These are phyloP conservation scores for Amylostereum areolatum DNA, from an alignment of 1,284 basidiomycete genomes.

Conservation along the genomic window DNA sequence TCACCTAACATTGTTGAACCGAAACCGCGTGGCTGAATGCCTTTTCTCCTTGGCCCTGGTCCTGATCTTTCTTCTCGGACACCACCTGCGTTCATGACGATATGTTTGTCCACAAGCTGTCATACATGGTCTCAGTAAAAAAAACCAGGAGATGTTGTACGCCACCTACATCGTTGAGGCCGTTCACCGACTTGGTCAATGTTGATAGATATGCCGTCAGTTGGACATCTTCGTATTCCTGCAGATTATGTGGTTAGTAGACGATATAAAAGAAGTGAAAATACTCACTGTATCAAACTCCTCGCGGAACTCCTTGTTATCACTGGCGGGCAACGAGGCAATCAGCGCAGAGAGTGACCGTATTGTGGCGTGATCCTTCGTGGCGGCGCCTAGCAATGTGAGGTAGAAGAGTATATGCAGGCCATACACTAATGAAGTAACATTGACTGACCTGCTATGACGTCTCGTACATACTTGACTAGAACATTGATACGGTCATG, in stretches of 20 bases:
- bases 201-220: conserved; percentile 85
- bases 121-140: neutral
- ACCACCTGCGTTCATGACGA: conserved; percentile 23
- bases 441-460: conserved; percentile 56
- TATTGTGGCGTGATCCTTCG: conserved; percentile 74
- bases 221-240: conserved; percentile 97
- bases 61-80: conserved; percentile 23
- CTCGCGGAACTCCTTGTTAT: conserved; percentile 70
- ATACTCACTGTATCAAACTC: conserved; percentile 78
- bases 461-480: conserved; percentile 75
- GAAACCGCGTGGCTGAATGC: conserved; percentile 10
- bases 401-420: neutral
- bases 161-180: conserved; percentile 78
- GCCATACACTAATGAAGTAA: neutral
- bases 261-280: conserved; percentile 4
- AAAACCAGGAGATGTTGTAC: neutral
- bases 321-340: conserved; percentile 81
- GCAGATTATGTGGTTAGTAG: conserved; percentile 4
- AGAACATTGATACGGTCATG: conserved; percentile 84
- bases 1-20: conserved; percentile 25
- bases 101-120: conserved; percentile 31
- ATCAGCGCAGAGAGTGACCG: conserved; percentile 83
- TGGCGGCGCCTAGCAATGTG: conserved; percentile 45
- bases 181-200: conserved; percentile 83
- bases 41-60: conserved; percentile 8